Percentiles rank a stretch among this genome's conserved stretches.
Evolutionary conservation across 306 rosid species (phyloP).

Genomic region (Adenanthera pavonina): DNA sequence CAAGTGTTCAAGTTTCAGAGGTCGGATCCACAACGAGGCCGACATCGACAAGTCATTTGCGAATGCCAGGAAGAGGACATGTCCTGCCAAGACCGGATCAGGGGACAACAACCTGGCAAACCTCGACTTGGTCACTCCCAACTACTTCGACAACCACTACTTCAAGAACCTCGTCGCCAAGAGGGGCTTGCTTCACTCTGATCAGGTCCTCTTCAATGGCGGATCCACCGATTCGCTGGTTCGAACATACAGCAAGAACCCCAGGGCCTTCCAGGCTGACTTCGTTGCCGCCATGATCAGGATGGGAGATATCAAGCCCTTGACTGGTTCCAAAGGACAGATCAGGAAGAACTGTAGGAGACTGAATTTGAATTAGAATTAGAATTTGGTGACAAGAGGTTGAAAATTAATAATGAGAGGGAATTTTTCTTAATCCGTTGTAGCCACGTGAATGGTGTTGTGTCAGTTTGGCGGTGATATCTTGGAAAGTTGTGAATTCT

Average conservation of each 20-base stretch:
- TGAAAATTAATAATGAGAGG: neutral
- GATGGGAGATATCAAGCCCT: conserved; percentile 77
- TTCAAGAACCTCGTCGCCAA: conserved; percentile 61
- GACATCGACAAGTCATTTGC: conserved; percentile 70
- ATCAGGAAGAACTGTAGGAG: conserved; percentile 72
- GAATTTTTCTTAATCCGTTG: neutral
- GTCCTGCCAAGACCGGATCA: conserved; percentile 53
- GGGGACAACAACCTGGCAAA: conserved; percentile 64
- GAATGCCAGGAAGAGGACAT: conserved; percentile 39
- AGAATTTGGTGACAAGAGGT: no score
- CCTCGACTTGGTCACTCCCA: conserved; percentile 62
- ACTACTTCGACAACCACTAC: conserved; percentile 65
- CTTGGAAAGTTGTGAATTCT: conserved; percentile 30
- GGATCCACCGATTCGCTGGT: conserved; percentile 79
- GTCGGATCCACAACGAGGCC: conserved; percentile 56
- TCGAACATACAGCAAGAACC: conserved; percentile 44
- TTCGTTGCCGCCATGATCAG: conserved; percentile 70
- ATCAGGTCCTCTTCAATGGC: conserved; percentile 66
- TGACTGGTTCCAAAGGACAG: conserved; percentile 76
- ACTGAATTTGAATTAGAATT: conserved; percentile 49
- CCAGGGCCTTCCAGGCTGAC: conserved; percentile 50
- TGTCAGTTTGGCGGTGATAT: neutral
- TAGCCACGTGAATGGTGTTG: neutral
- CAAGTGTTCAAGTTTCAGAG: conserved; percentile 64
- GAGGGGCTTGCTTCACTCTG: conserved; percentile 79